A percentile compares a stretch with the other conserved stretches of the same genome.
These are phyloP conservation scores for Calonectria pseudoreteaudii DNA, from an alignment of 2,329 filamentous ascomycete genomes.

Conservation along the genomic window DNA sequence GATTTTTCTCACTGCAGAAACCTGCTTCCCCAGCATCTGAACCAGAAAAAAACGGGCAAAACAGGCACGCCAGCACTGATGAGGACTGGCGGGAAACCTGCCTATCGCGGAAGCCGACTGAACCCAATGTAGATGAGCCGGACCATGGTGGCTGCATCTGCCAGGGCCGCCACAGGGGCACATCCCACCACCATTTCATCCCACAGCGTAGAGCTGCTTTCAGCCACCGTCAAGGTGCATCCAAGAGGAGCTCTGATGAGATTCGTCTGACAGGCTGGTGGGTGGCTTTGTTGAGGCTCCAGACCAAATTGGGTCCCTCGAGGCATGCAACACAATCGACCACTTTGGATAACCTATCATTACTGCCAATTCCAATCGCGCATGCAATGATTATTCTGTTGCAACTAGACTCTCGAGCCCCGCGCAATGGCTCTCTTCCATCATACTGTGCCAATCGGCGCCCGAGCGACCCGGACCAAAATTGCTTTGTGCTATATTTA, in stretches of 20 bases:
- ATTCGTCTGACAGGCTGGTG: neutral
- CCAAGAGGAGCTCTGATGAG: neutral
- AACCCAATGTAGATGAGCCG: neutral
- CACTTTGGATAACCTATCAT: neutral
- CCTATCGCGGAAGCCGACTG: constrained; percentile 4
- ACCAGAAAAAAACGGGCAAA: neutral
- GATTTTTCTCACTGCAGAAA: neutral
- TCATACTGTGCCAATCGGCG: neutral
- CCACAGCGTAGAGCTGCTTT: neutral
- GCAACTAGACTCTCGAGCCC: neutral
- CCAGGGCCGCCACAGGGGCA: constrained; percentile 13
- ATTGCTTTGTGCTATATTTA: constrained; percentile 1
- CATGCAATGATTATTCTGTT: neutral
- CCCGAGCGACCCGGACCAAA: neutral
- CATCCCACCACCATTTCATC: neutral
- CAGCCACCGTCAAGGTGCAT: neutral
- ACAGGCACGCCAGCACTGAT: constrained; percentile 9
- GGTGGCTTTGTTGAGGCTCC: neutral
- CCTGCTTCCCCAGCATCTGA: neutral
- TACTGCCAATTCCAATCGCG: neutral
- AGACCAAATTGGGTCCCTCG: neutral
- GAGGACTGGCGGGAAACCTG: constrained; percentile 2
- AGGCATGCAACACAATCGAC: neutral
- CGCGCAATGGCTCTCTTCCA: neutral
- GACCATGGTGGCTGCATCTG: neutral